Evolutionary conservation across 805 yeast genomes (phyloP), one percentile per base, ranked within the genome.

Genomic region (Saccharomycopsis sp.): DNA sequence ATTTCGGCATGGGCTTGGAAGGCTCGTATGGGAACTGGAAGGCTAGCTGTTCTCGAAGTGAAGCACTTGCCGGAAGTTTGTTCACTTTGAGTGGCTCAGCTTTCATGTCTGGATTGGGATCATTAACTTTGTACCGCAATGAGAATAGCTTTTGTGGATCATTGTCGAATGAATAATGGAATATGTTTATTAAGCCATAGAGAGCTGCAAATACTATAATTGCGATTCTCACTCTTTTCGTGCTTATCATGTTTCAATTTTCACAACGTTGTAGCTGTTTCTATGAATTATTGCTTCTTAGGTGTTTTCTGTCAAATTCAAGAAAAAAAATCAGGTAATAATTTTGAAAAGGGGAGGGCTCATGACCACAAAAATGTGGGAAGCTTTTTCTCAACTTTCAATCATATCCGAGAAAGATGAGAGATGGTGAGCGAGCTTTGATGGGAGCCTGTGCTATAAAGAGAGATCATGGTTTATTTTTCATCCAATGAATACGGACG

Each of bases 11-110:
- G 22, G 73, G 73, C 23, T 69, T 64, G 4, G 62, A 45, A 1
- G 77, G 64, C 46, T 80, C 80, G 60, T 88, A 89, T 0, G 96
- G 95, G 55, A 75, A 83, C 50, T 80, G 71, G 55, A 60, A 75
- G 15, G 80, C 68, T 47, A 88, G 65, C 55, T 82, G 85, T 30
- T 73, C 76, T 33, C 81, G 57, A 35, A 68, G 42, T 2, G 58
- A 35, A 9, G 43, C 21, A 4, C 13, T 8, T 12, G 19, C 16
- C 9, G 29, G 38, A 12, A 40, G 22, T 6, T 29, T 16, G 13
- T 26, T 26, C 7, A 20, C 23, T 10, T 20, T 8, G 12, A 22
- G 7, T 22, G 22, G 13, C 12, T 15, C 16, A 10, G 13, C n/a
- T 26, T 43, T 34, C 22, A 43, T 19, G 5, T 25, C 34, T 6